These are phyloP conservation scores for Stereum hirsutum DNA, from an alignment of 1,284 basidiomycete species.

Conservation along the genomic window DNA sequence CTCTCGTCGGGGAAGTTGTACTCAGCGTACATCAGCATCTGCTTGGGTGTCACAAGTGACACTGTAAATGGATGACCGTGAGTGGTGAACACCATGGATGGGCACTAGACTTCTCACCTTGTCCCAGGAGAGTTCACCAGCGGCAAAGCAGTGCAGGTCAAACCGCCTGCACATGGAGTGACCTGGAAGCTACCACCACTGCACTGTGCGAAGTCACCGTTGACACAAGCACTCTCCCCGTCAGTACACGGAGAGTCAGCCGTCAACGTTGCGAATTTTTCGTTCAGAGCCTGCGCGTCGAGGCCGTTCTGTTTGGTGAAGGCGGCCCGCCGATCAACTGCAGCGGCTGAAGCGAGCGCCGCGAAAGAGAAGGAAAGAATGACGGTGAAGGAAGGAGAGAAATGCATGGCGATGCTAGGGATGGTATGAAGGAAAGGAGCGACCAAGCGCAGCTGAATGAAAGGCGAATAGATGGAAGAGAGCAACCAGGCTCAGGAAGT, in stretches of 20 bases:
- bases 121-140: constrained; percentile 42
- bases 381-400: constrained; percentile 14
- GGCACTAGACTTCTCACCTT: background rate
- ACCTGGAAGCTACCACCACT: constrained; percentile 28
- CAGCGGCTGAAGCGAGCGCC: constrained; percentile 13
- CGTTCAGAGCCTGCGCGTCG: constrained; percentile 31
- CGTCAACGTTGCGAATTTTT: constrained; percentile 26
- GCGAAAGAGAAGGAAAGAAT: constrained; percentile 13
- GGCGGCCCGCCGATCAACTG: constrained; percentile 7
- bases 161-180: constrained; percentile 27
- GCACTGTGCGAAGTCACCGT: constrained; percentile 23
- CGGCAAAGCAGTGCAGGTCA: constrained; percentile 38
- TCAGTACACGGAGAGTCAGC: constrained; percentile 25
- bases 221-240: constrained; percentile 24
- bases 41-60: constrained; percentile 1
- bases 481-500: constrained; percentile 8
- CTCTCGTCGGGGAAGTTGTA: too few relatives aligned
- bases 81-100: background rate
- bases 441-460: constrained; percentile 10
- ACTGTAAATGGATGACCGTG: background rate
- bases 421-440: constrained; percentile 9
- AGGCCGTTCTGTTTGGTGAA: constrained; percentile 23
- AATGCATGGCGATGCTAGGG: constrained; percentile 13
- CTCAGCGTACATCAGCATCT: too few relatives aligned
- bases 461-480: constrained; percentile 3